phyloP scores from a whole-genome alignment of 495 filamentous ascomycete genomes.

The Aspergillus bridgeri region DNA sequence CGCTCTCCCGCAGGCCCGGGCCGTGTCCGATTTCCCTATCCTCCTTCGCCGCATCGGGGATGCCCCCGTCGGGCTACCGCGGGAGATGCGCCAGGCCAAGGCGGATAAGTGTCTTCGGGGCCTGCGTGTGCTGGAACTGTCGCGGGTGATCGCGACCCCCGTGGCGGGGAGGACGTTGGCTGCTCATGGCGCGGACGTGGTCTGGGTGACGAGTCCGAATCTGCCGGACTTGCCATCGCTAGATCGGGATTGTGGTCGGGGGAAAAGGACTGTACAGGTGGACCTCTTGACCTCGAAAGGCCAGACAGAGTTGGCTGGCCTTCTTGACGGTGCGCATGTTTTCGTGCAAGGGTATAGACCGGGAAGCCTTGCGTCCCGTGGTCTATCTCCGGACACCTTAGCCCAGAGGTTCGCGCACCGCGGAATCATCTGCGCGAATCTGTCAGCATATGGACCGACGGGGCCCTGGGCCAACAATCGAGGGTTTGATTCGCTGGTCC shows the following conservation, averaged over 20 bases:
- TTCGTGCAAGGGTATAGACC: constrained; percentile 58
- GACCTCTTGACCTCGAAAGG: constrained; percentile 47
- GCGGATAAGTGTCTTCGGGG: constrained; percentile 21
- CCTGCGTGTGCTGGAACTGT: constrained; percentile 54
- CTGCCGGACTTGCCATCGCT: constrained; percentile 63
- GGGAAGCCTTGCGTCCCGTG: constrained; percentile 49
- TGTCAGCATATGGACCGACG: constrained; percentile 57
- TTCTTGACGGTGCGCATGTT: constrained; percentile 46
- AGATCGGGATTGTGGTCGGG: constrained; percentile 63
- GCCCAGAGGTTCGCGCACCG: constrained; percentile 31
- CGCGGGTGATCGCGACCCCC: constrained; percentile 50
- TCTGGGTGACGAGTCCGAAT: constrained; percentile 59
- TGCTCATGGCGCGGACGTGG: constrained; percentile 56
- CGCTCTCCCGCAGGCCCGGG: constrained; percentile 32
- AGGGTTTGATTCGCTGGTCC: constrained; percentile 45
- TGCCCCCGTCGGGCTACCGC: constrained; percentile 15
- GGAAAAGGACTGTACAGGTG: constrained; percentile 50
- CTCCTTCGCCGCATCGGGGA: constrained; percentile 26
- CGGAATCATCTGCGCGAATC: constrained; percentile 57
- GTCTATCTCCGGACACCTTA: constrained; percentile 45
- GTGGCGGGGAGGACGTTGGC: constrained; percentile 55
- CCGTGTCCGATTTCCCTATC: constrained; percentile 39
- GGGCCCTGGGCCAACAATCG: constrained; percentile 28
- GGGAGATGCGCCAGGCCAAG: constrained; percentile 3
- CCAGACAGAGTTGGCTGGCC: constrained; percentile 39